Percentiles rank a stretch among this genome's conserved stretches.
These are phyloP conservation scores for Plasmopara halstedii DNA, from an alignment of 352 stramenopile genomes.

Conservation along the genomic window DNA sequence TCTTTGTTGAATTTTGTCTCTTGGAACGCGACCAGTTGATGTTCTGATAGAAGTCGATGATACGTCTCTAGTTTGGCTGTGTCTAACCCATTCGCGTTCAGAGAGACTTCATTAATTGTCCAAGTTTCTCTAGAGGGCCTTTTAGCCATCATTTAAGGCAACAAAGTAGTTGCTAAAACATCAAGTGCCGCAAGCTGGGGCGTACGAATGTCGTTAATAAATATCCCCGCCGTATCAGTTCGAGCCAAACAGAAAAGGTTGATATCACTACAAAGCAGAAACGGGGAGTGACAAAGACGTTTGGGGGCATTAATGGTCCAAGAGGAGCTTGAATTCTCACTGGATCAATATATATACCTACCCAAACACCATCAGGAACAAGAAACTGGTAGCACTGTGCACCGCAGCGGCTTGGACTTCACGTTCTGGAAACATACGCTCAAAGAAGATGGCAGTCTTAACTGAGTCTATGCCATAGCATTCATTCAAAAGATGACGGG, in stretches of 20 bases:
- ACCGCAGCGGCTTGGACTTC: not conserved
- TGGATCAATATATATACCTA: not conserved
- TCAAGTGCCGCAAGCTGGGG: not conserved
- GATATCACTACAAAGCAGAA: not conserved
- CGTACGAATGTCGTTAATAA: no score
- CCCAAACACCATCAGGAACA: not conserved
- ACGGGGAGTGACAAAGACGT: not conserved
- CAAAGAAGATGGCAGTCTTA: not conserved
- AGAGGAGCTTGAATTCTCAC: no score
- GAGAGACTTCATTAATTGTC: slow-evolving; percentile 8
- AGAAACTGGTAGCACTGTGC: not conserved
- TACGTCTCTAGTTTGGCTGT: not conserved
- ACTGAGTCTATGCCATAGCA: no score
- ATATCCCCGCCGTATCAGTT: no score
- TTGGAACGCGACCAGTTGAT: slow-evolving; percentile 13
- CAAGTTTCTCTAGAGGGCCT: slow-evolving; percentile 2
- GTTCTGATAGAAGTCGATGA: slow-evolving; percentile 7
- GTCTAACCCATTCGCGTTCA: slow-evolving; percentile 16
- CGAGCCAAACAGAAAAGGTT: not conserved
- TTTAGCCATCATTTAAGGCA: not conserved
- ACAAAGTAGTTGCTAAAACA: not conserved
- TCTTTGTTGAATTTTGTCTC: slow-evolving; percentile 13
- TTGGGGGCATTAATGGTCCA: not conserved
- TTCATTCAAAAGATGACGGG: not conserved
- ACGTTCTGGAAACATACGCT: not conserved